phyloP scores from a whole-genome alignment of 2,329 filamentous ascomycete genomes.

The Xylaria sp. region DNA sequence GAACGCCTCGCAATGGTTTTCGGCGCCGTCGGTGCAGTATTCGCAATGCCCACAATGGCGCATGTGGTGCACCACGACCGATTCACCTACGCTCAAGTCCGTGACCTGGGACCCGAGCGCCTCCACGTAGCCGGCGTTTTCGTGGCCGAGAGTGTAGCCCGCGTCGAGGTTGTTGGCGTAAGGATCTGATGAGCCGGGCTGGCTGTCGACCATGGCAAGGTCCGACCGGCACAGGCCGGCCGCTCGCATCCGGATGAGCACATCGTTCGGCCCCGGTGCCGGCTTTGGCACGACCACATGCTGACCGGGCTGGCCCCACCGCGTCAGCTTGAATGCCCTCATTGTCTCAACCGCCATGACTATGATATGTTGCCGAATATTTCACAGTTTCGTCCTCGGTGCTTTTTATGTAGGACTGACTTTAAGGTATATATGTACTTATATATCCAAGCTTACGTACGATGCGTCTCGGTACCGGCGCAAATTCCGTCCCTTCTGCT shows the following conservation, averaged over 20 bases:
- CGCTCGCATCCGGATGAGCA: constrained; percentile 27
- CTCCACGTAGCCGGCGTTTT: constrained; percentile 24
- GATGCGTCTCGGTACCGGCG: too few relatives aligned
- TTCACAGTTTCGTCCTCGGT: too few relatives aligned
- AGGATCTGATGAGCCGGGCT: constrained; percentile 22
- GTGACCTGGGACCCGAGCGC: constrained; percentile 12
- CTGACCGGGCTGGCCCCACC: too few relatives aligned
- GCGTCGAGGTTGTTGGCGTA: constrained; percentile 23
- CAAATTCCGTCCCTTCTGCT: too few relatives aligned
- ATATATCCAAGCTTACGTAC: too few relatives aligned
- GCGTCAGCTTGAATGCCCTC: too few relatives aligned
- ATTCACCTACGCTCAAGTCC: constrained; percentile 21
- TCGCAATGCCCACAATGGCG: constrained; percentile 26
- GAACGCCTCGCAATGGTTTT: constrained; percentile 24
- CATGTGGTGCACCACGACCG: constrained; percentile 27
- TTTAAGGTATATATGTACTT: too few relatives aligned
- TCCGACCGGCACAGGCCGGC: constrained; percentile 27
- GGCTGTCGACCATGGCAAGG: constrained; percentile 27
- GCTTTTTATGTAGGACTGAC: too few relatives aligned
- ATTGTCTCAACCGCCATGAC: too few relatives aligned
- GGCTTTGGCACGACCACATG: too few relatives aligned
- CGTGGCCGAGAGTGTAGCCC: constrained; percentile 25
- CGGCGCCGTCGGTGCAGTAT: constrained; percentile 21
- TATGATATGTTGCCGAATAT: too few relatives aligned
- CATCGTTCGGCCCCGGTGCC: too few relatives aligned